A percentile compares a stretch with the other conserved stretches of the same genome.
These are phyloP conservation scores for Globisporangium spinosum DNA, from an alignment of 352 stramenopile species.

Conservation along the genomic window DNA sequence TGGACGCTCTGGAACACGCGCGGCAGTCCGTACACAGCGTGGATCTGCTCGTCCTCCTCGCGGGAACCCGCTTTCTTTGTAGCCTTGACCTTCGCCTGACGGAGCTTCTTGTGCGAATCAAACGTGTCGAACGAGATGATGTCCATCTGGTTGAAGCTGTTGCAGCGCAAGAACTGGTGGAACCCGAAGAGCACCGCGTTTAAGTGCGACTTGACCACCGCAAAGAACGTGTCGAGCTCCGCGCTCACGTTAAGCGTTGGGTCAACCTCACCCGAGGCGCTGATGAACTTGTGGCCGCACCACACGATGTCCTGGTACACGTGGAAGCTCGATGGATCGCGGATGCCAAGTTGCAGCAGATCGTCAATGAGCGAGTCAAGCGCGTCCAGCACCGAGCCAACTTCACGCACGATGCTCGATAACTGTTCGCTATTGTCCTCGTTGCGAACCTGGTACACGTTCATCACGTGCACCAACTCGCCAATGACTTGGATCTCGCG, in stretches of 20 bases:
- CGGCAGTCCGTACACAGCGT: conserved; percentile 42
- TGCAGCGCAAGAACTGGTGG: conserved; percentile 73
- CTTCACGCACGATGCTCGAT: conserved; percentile 14
- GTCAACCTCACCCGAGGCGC: conserved; percentile 13
- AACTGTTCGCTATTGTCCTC: not conserved
- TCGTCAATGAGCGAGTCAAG: conserved; percentile 58
- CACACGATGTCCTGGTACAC: conserved; percentile 87
- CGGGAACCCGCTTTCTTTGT: conserved; percentile 13
- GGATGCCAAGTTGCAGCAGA: conserved; percentile 47
- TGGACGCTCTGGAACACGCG: conserved; percentile 59
- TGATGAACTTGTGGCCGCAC: conserved; percentile 63
- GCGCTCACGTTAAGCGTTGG: conserved; percentile 7
- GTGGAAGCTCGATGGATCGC: conserved; percentile 60
- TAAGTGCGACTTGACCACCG: conserved; percentile 57
- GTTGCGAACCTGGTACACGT: conserved; percentile 33
- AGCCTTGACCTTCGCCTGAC: conserved; percentile 26
- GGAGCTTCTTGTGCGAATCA: conserved; percentile 62
- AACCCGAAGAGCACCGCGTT: conserved; percentile 70
- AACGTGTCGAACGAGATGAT: conserved; percentile 71
- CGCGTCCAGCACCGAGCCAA: conserved; percentile 34
- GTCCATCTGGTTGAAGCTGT: conserved; percentile 77
- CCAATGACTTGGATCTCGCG: conserved; percentile 63
- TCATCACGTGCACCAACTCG: conserved; percentile 53
- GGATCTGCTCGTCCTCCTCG: conserved; percentile 44
- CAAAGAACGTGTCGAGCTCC: conserved; percentile 49